Evolutionary conservation across 208 protist species (phyloP), one percentile per base, ranked within the genome.

Genomic region (Naegleria lovaniensis): DNA sequence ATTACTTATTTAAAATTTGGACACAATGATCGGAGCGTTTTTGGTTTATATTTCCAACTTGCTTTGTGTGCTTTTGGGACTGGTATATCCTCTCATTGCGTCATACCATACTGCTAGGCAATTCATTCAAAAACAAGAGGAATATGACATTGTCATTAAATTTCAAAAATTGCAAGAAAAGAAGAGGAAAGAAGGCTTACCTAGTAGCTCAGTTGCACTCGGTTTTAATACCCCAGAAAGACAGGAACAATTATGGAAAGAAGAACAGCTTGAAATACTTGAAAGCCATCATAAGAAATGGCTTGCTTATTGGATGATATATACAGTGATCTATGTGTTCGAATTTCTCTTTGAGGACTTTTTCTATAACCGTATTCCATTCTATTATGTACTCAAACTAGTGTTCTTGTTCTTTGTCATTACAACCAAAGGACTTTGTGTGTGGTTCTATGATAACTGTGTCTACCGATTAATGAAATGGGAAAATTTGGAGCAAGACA

Each of bases 401-500:
- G 29, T 33, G 9, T 79, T 79, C 7, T 11, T 79, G 9, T 13
- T 36, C 25, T 79, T 36, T 79, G 16, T 79, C 0, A 36, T 79
- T 15, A 79, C 29, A 11, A 36, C 67, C 19, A 79, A 79, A 9
- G 25, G 29, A 36, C 19, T 79, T 79, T 79, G 67, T 33, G 25
- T 79, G 9, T 36, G 29, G 29, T 79, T 79, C 29, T 79, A 36
- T 36, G 67, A 79, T 79, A 79, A 79, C 9, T 79, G 16, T 79
- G 67, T 79, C 0, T 36, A 36, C 36, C 19, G 6, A 13, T 79
- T 79, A 79, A 79, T 79, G 67, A 36, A 79, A 13, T 79, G 67
- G 67, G 67, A 79, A 36, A 79, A 79, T 36, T 79, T 79, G 29
- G 67, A 79, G n/a, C 67, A 79, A 79, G 67, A 79, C n/a, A 79